Conservation (phyloP, 2,329 filamentous ascomycete genomes). For the Cadophora sp. region DNA sequence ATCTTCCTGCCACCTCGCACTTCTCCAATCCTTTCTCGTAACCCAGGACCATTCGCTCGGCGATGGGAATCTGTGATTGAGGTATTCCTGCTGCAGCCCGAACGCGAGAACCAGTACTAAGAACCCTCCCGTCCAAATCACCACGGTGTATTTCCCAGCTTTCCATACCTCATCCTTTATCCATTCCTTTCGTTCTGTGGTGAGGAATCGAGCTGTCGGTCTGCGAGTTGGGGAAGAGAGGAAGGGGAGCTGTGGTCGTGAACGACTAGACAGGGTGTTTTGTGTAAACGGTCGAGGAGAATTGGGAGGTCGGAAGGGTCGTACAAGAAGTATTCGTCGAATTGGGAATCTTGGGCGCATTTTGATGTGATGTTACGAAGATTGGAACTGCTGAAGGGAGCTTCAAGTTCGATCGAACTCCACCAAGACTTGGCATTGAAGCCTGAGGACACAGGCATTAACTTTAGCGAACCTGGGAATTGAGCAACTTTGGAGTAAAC, state of each 20-base stretch:
- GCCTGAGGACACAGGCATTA: background rate
- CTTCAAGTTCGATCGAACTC: background rate
- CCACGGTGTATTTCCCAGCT: conserved; percentile 70
- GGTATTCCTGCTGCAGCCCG: conserved; percentile 73
- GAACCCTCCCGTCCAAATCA: conserved; percentile 68
- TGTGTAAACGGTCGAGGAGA: conserved; percentile 62
- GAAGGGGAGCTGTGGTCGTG: conserved; percentile 70
- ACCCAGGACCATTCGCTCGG: conserved; percentile 81
- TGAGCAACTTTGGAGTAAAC: background rate
- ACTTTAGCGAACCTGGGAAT: conserved; percentile 12
- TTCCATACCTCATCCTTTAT: conserved; percentile 74
- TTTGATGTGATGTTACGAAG: conserved; percentile 11
- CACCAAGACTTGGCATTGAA: conserved; percentile 4
- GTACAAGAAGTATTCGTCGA: conserved; percentile 50
- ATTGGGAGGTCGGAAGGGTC: conserved; percentile 48
- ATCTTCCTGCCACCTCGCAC: conserved; percentile 48
- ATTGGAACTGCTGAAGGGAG: background rate
- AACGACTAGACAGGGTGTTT: conserved; percentile 55
- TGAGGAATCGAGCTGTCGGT: conserved; percentile 69
- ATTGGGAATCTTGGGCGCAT: conserved; percentile 46
- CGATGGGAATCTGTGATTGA: conserved; percentile 80
- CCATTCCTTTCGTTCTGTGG: conserved; percentile 77
- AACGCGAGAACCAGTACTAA: conserved; percentile 67
- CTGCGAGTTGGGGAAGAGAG: conserved; percentile 53
- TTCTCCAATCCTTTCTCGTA: conserved; percentile 72